Percentiles rank a stretch among this genome's conserved stretches.
Conservation (phyloP, 2,329 filamentous ascomycete genomes). For the Calcarisporium arbuscula region DNA sequence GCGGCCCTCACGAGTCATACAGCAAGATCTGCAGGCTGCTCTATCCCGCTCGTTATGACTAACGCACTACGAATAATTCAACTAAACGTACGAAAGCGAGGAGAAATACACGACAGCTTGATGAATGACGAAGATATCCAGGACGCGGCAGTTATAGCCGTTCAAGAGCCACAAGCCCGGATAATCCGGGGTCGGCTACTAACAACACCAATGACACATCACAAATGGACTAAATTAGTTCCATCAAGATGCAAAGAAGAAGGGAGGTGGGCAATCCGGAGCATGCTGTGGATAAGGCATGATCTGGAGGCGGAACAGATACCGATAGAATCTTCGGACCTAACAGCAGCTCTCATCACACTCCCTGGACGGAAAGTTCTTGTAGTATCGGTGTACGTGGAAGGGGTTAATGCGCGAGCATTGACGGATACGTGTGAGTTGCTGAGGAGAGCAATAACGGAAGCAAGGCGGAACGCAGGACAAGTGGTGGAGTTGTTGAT, state of each 20-base stretch:
- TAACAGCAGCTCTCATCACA: conserved; percentile 7
- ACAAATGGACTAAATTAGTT: conserved; percentile 12
- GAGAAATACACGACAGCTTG: conserved; percentile 11
- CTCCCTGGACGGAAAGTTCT: conserved; percentile 2
- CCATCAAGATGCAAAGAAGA: conserved; percentile 7
- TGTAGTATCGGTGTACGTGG: conserved; percentile 7
- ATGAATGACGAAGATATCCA: conserved; percentile 13
- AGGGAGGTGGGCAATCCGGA: conserved; percentile 13
- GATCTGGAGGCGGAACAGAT: conserved; percentile 11
- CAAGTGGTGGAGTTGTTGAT: conserved; percentile 8
- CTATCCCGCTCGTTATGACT: conserved; percentile 13
- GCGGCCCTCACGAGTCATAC: conserved; percentile 15
- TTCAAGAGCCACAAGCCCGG: conserved; percentile 12
- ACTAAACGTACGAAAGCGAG: conserved; percentile 13
- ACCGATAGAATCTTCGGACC: conserved; percentile 7
- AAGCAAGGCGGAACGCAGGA: not conserved
- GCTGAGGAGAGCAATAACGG: not conserved
- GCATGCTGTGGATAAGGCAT: conserved; percentile 13
- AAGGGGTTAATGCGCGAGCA: conserved; percentile 3
- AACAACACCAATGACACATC: conserved; percentile 11
- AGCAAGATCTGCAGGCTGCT: conserved; percentile 15
- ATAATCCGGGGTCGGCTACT: conserved; percentile 9
- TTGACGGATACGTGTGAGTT: conserved; percentile 3
- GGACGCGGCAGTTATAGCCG: conserved; percentile 10
- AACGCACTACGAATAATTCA: conserved; percentile 11